Conservation (phyloP, 345 rosid genomes). For the Balakata baccata region DNA sequence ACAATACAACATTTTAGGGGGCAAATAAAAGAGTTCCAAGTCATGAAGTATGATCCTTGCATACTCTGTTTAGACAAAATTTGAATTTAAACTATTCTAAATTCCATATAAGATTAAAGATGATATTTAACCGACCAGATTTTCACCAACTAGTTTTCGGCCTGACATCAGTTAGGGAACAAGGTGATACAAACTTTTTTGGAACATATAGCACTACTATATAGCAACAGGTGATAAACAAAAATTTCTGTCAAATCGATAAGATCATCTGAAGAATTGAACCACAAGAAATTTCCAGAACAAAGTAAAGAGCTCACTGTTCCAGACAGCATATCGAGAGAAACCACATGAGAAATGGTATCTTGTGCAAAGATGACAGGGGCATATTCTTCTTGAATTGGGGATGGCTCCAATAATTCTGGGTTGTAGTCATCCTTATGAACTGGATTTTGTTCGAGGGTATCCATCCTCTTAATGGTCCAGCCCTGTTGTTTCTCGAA, state of each 20-base stretch:
- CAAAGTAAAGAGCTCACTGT: conserved; percentile 48
- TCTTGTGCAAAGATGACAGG: conserved; percentile 99
- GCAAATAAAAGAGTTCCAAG: not conserved
- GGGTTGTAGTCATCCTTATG: conserved; percentile 67
- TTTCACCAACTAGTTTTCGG: too few species aligned
- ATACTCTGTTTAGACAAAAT: not conserved
- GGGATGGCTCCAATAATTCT: conserved; percentile 67
- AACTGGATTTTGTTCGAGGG: conserved; percentile 66
- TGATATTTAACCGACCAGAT: too few species aligned
- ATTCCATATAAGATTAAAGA: not conserved
- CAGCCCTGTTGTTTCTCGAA: conserved; percentile 93
- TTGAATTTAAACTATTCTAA: not conserved
- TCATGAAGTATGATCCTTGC: too few species aligned
- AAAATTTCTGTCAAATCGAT: not conserved
- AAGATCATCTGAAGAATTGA: not conserved
- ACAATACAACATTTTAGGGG: not conserved
- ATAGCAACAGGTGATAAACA: too few species aligned
- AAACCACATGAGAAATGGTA: conserved; percentile 79
- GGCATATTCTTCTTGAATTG: conserved; percentile 86
- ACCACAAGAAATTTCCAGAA: conserved; percentile 10
- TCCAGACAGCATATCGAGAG: conserved; percentile 93
- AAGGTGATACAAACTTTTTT: too few species aligned
- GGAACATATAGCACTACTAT: too few species aligned
- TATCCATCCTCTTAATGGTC: conserved; percentile 83
- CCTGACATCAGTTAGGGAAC: too few species aligned